Evolutionary conservation across 2,329 filamentous ascomycete genomes (phyloP).

Genomic region (Talaromyces albobiverticillius): DNA sequence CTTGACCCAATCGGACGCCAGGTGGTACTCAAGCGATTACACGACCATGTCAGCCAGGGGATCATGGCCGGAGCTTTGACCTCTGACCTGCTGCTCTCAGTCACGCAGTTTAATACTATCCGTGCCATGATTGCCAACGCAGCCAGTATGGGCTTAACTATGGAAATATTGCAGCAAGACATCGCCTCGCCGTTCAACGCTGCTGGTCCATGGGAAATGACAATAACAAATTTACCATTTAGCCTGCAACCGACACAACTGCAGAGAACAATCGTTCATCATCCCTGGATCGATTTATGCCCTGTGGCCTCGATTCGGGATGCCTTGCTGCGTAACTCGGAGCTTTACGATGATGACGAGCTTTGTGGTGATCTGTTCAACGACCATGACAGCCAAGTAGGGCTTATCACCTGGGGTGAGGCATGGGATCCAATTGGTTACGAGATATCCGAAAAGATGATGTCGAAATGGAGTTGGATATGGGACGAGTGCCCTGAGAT

Average conservation of each 20-base stretch:
- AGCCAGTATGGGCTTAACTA: slow-evolving; percentile 15
- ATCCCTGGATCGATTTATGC: slow-evolving; percentile 36
- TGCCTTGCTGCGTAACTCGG: slow-evolving; percentile 25
- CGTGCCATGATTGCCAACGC: slow-evolving; percentile 20
- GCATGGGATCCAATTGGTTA: slow-evolving; percentile 27
- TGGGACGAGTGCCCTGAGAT: slow-evolving; percentile 30
- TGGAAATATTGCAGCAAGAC: slow-evolving; percentile 1
- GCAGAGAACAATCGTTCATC: slow-evolving; percentile 31
- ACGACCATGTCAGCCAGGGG: not conserved
- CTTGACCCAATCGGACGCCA: not conserved
- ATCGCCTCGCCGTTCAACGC: not conserved
- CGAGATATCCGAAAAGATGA: slow-evolving; percentile 34
- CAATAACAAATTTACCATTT: slow-evolving; percentile 15
- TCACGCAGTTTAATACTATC: slow-evolving; percentile 23
- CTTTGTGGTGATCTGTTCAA: slow-evolving; percentile 32
- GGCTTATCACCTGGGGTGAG: slow-evolving; percentile 34
- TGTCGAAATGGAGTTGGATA: slow-evolving; percentile 31
- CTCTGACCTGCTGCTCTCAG: slow-evolving; percentile 20
- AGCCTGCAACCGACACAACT: slow-evolving; percentile 30
- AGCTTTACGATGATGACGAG: slow-evolving; percentile 31
- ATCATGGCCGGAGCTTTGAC: not conserved
- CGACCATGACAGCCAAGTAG: not conserved
- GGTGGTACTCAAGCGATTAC: not conserved
- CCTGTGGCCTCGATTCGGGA: slow-evolving; percentile 37
- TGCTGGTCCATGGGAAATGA: not conserved